Conservation (phyloP, 169 alveolate genomes). For the Eimeria mitis region DNA sequence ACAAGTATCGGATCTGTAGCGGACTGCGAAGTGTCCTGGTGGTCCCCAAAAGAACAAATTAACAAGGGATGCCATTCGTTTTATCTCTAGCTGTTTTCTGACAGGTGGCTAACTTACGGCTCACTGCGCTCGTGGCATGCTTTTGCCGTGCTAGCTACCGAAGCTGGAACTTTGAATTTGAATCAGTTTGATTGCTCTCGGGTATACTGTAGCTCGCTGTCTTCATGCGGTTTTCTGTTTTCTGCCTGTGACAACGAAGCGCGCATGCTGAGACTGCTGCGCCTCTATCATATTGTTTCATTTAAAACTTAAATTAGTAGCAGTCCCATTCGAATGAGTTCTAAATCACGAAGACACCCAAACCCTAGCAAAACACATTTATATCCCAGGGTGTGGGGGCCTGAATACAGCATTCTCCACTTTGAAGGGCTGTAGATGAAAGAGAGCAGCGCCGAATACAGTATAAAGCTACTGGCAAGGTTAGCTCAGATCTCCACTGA, state of each 20-base stretch:
- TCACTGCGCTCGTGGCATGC: neutral
- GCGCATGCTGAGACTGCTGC: neutral
- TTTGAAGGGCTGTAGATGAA: neutral
- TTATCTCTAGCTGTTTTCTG: neutral
- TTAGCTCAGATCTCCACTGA: neutral
- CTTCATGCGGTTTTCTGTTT: neutral
- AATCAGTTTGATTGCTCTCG: neutral
- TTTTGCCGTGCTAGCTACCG: neutral
- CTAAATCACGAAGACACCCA: neutral
- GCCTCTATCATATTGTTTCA: neutral
- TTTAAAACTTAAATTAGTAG: neutral
- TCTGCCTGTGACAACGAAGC: neutral
- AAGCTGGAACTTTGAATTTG: neutral
- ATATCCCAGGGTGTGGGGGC: neutral
- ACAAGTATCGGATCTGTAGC: neutral
- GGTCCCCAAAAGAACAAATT: neutral
- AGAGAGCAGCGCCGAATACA: neutral
- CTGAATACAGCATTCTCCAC: neutral
- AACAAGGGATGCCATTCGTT: neutral
- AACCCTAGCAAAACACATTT: slow-evolving; percentile 1
- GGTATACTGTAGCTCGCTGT: neutral
- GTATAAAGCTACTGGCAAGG: neutral
- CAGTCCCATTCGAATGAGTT: neutral
- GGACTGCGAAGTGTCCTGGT: neutral
- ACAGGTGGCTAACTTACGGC: neutral